phyloP scores from a whole-genome alignment of 768 basidiomycete species.

The Tylopilus rubrobrunneus region DNA sequence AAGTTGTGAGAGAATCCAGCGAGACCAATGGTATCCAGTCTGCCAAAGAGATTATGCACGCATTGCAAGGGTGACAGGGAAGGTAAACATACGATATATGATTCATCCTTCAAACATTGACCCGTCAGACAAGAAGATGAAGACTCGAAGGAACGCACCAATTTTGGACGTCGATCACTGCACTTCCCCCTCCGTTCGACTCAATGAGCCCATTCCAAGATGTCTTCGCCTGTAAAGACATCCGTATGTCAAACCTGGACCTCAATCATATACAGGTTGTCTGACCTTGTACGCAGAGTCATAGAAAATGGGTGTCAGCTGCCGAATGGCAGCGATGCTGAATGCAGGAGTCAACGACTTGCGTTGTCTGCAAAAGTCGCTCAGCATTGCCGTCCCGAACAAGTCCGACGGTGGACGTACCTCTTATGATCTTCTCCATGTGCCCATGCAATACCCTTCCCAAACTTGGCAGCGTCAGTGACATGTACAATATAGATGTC shows the following conservation, averaged over 20 bases:
- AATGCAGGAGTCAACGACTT: slow-evolving; percentile 38
- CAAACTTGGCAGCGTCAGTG: slow-evolving; percentile 10
- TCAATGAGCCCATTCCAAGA: slow-evolving; percentile 29
- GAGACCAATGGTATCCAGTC: slow-evolving; percentile 55
- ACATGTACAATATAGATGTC: too few relatives aligned
- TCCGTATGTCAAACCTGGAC: too few relatives aligned
- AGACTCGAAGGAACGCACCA: slow-evolving; percentile 29
- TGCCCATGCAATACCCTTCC: slow-evolving; percentile 28
- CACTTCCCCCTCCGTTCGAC: slow-evolving; percentile 8
- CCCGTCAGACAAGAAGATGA: background rate
- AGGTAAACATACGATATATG: slow-evolving; percentile 31
- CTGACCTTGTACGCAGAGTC: slow-evolving; percentile 30
- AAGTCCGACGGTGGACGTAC: slow-evolving; percentile 21
- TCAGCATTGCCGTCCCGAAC: background rate
- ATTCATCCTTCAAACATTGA: slow-evolving; percentile 30
- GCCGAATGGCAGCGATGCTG: slow-evolving; percentile 35
- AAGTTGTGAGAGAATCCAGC: slow-evolving; percentile 61
- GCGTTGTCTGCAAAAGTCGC: slow-evolving; percentile 28
- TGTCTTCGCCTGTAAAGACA: slow-evolving; percentile 24
- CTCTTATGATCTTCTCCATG: slow-evolving; percentile 46
- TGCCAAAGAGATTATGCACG: slow-evolving; percentile 21
- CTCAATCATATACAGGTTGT: too few relatives aligned
- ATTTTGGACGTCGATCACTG: slow-evolving; percentile 35
- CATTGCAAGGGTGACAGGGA: background rate
- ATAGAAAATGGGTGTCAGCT: slow-evolving; percentile 36